A percentile compares a stretch with the other conserved stretches of the same genome.
These are phyloP conservation scores for Kandelia obovata DNA, from an alignment of 345 rosid genomes.

Conservation along the genomic window DNA sequence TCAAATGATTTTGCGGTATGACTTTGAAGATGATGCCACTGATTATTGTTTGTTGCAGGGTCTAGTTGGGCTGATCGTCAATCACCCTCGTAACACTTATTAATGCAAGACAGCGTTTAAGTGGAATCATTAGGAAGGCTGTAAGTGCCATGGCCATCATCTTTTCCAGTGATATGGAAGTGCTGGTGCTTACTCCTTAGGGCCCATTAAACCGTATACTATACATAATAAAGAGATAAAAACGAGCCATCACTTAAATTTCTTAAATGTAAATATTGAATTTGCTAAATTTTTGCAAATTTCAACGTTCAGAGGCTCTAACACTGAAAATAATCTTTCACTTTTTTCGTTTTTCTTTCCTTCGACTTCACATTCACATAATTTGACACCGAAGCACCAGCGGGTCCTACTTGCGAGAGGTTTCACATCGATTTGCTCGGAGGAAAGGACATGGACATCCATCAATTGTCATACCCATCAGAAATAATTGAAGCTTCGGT, in stretches of 20 bases:
- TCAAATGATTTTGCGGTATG: background rate
- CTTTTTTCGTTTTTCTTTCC: background rate
- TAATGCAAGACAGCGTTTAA: background rate
- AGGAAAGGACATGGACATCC: background rate
- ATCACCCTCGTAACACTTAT: constrained; percentile 11
- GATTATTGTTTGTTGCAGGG: constrained; percentile 8
- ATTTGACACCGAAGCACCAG: constrained; percentile 17
- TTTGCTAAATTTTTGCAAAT: background rate
- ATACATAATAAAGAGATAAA: background rate
- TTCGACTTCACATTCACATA: constrained; percentile 13
- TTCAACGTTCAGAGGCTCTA: background rate
- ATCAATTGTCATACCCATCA: constrained; percentile 3
- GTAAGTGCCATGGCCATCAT: constrained; percentile 1
- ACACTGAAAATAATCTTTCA: background rate
- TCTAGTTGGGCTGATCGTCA: constrained; percentile 16
- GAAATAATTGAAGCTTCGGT: constrained; percentile 10
- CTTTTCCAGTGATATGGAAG: background rate
- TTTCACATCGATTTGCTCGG: background rate
- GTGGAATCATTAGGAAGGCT: constrained; percentile 14
- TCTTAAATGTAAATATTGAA: too few relatives aligned
- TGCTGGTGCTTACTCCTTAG: background rate
- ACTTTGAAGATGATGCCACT: background rate
- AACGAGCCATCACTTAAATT: constrained; percentile 1
- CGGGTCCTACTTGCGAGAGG: background rate
- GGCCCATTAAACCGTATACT: background rate